phyloP scores from a whole-genome alignment of 139 green algal genomes.

The Chlorella sp. region DNA sequence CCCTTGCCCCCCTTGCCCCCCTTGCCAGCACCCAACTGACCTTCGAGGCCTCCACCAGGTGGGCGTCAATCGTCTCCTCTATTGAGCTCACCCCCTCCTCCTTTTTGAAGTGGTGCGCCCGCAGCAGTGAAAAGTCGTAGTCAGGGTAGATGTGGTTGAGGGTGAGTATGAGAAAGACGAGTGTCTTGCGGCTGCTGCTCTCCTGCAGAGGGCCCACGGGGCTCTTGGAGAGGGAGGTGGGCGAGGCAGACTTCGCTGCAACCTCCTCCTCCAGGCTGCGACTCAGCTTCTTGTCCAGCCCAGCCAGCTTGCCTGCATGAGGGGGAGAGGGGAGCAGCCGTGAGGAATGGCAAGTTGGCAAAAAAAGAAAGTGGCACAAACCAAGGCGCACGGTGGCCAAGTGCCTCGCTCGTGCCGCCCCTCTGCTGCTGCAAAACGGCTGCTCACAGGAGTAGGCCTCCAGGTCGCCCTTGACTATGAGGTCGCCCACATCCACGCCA shows the following conservation, averaged over 20 bases:
- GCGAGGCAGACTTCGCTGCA: conserved; percentile 70
- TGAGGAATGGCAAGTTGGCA: not conserved
- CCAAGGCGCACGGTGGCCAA: too few relatives aligned
- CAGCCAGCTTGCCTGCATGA: conserved; percentile 93
- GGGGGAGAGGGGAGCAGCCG: not conserved
- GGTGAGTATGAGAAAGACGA: conserved; percentile 99
- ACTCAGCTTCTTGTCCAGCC: conserved; percentile 97
- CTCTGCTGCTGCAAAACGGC: too few relatives aligned
- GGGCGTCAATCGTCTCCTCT: conserved; percentile 88
- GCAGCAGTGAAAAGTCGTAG: conserved; percentile 41
- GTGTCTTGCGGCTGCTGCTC: conserved; percentile 87
- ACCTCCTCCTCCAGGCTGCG: conserved; percentile 93
- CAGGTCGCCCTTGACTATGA: conserved; percentile 87
- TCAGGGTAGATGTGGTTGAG: conserved; percentile 97
- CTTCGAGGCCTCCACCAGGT: conserved; percentile 89
- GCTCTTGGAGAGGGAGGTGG: conserved; percentile 78
- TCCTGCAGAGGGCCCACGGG: conserved; percentile 67
- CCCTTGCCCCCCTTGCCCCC: too few relatives aligned
- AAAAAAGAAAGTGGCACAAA: not conserved
- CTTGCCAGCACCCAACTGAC: not conserved
- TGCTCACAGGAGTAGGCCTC: conserved; percentile 95
- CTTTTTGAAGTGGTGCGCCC: conserved; percentile 93
- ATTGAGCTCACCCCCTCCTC: conserved; percentile 70
- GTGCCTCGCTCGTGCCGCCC: too few relatives aligned
- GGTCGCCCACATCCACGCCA: conserved; percentile 90